Conservation (phyloP, 192 early-diverging fungal species). For the Piromyces sp. region DNA sequence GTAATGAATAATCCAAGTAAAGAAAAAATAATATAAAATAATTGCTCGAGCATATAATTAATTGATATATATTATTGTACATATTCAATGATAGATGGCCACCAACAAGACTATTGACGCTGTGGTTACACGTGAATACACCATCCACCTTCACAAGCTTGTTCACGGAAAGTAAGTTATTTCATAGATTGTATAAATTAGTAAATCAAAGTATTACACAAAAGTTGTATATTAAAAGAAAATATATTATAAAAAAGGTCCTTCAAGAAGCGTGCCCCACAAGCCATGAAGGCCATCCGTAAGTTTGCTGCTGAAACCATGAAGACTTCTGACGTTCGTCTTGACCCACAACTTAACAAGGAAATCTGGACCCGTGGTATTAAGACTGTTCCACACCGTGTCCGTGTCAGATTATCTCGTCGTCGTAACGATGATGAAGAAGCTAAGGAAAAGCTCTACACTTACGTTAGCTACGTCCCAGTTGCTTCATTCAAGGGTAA, state of each 20-base stretch:
- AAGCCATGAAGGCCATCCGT: conserved; percentile 83
- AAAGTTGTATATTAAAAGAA: too few species aligned
- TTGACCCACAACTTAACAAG: conserved; percentile 92
- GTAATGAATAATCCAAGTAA: too few species aligned
- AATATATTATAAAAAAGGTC: conserved; percentile 21
- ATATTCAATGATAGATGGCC: neutral
- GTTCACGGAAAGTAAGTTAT: conserved; percentile 54
- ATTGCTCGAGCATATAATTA: too few species aligned
- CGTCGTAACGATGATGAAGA: conserved; percentile 94
- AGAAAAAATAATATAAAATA: too few species aligned
- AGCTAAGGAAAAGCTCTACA: conserved; percentile 94
- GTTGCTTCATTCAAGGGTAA: conserved; percentile 76
- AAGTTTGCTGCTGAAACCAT: conserved; percentile 80
- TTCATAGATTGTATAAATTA: too few species aligned
- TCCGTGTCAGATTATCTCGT: conserved; percentile 86
- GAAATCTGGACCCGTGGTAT: conserved; percentile 83
- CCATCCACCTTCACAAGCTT: conserved; percentile 96
- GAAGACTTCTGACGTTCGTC: conserved; percentile 91
- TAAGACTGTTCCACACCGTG: conserved; percentile 85
- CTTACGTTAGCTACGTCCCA: conserved; percentile 75
- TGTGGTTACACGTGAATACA: conserved; percentile 51
- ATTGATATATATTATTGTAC: too few species aligned
- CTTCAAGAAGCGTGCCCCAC: conserved; percentile 96
- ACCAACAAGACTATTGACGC: neutral
- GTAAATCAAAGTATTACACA: too few species aligned